A percentile compares a stretch with the other conserved stretches of the same genome.
phyloP scores from a whole-genome alignment of 352 stramenopile species.

The Pythium grandisporangium region DNA sequence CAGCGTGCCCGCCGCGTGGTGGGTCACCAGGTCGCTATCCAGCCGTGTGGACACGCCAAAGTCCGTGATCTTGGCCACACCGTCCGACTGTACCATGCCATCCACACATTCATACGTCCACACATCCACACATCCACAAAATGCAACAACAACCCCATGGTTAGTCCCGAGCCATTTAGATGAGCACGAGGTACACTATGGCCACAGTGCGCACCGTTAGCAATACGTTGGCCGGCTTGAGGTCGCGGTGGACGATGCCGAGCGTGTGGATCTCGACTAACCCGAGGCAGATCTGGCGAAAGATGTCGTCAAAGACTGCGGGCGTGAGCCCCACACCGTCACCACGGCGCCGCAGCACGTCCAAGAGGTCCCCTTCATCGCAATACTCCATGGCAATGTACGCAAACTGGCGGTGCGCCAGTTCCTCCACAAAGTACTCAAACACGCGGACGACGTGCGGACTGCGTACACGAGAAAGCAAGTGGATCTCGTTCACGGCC shows the following conservation, averaged over 20 bases:
- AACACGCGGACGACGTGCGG: constrained; percentile 64
- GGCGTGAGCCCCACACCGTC: constrained; percentile 28
- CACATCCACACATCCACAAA: no score
- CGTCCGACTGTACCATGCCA: constrained; percentile 48
- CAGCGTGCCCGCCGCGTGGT: constrained; percentile 65
- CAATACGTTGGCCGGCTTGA: constrained; percentile 73
- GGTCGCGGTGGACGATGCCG: constrained; percentile 65
- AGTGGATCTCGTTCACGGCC: constrained; percentile 66
- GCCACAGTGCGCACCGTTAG: constrained; percentile 28
- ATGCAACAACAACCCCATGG: background rate
- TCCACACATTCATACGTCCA: no score
- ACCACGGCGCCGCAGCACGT: constrained; percentile 27
- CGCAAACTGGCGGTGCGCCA: constrained; percentile 64
- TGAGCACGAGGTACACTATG: no score
- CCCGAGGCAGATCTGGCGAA: constrained; percentile 60
- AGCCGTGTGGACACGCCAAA: constrained; percentile 80
- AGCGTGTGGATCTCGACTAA: constrained; percentile 54
- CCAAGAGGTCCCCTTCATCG: constrained; percentile 39
- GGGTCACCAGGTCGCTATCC: constrained; percentile 59
- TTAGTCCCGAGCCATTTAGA: background rate
- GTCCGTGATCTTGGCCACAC: constrained; percentile 64
- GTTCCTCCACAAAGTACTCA: constrained; percentile 70
- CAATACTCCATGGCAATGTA: constrained; percentile 85
- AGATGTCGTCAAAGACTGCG: constrained; percentile 40
- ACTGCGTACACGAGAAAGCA: constrained; percentile 45